Conservation (phyloP, 495 filamentous ascomycete genomes). For the Penicillium cinerascens region DNA sequence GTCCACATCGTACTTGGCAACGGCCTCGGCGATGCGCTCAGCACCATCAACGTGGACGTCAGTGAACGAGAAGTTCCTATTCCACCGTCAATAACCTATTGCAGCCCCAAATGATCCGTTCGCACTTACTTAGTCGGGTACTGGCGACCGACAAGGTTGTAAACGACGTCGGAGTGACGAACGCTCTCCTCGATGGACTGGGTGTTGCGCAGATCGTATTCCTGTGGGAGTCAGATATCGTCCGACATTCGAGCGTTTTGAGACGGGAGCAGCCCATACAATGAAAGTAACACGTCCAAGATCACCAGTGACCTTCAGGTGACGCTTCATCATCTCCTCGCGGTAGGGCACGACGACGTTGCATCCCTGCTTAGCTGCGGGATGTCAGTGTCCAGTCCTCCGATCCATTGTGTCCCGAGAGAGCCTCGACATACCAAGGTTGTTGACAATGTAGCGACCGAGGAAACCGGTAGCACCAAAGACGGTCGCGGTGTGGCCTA, state of each 20-base stretch:
- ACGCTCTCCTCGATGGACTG: constrained; percentile 95
- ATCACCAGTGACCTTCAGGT: constrained; percentile 93
- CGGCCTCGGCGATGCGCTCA: constrained; percentile 93
- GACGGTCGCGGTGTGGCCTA: constrained; percentile 93
- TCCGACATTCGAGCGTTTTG: constrained; percentile 1
- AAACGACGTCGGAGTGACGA: constrained; percentile 93
- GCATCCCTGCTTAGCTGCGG: constrained; percentile 79
- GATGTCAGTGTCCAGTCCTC: constrained; percentile 30
- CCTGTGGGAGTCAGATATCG: constrained; percentile 47
- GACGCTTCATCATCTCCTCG: constrained; percentile 96
- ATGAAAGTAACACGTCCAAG: constrained; percentile 84
- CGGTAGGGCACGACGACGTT: constrained; percentile 91
- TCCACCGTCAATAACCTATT: constrained; percentile 24
- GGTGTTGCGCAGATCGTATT: constrained; percentile 94
- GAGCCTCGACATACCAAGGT: constrained; percentile 63
- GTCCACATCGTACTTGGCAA: constrained; percentile 97
- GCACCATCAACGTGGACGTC: constrained; percentile 93
- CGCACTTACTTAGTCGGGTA: constrained; percentile 88
- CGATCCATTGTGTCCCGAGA: constrained; percentile 5
- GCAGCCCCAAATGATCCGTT: neutral
- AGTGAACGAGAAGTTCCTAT: constrained; percentile 85
- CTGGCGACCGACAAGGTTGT: constrained; percentile 88
- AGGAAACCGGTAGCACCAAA: constrained; percentile 97
- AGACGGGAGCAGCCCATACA: constrained; percentile 40
- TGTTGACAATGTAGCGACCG: constrained; percentile 95